Base-by-base conservation (phyloP, 257 asterid genomes). In the Mitragyna speciosa region DNA sequence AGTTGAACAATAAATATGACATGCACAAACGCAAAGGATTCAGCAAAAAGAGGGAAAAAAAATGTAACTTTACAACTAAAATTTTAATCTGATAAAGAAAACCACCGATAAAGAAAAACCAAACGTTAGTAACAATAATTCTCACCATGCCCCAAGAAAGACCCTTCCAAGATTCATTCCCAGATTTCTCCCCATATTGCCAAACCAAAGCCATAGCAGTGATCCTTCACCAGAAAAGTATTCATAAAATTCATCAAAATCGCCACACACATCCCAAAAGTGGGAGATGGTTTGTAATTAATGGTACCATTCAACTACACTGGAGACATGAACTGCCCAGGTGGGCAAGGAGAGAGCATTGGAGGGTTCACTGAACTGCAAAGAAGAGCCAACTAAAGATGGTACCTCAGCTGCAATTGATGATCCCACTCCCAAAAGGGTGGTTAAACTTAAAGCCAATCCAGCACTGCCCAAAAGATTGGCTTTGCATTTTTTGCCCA, bases 71-170 rank as follows among this genome's bases (percentile, higher is more conserved):
- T n/a, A 43, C 70, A 78, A 6, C 6, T 16, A 69, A 80, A 52
- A 48, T 9, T 24, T 16, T 19, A 52, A 47, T 26, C 31, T 15
- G n/a, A 59, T 59, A n/a, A 5, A 75, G 14, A 33, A 48, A 41
- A 14, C 30, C 63, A 3, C n/a, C n/a, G n/a, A n/a, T n/a, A n/a
- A n/a, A n/a, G n/a, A n/a, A n/a, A n/a, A n/a, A n/a, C n/a, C n/a
- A n/a, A n/a, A n/a, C n/a, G n/a, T n/a, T n/a, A 67, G 2, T 28
- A 69, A 76, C 51, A 74, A 77, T 36, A 78, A 16, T 78, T 79
- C 87, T 87, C 83, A 95, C 99, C 99, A 95, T 95, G 78, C 97
- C 99, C 98, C 99, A 95, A 31, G 98, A 91, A 45, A 95, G 97
- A 72, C 98, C 99, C 89, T 95, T 93, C 99, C 99, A 95, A 83